Base-by-base conservation (phyloP, 1,284 basidiomycete genomes). In the Heterobasidion parviporum region DNA sequence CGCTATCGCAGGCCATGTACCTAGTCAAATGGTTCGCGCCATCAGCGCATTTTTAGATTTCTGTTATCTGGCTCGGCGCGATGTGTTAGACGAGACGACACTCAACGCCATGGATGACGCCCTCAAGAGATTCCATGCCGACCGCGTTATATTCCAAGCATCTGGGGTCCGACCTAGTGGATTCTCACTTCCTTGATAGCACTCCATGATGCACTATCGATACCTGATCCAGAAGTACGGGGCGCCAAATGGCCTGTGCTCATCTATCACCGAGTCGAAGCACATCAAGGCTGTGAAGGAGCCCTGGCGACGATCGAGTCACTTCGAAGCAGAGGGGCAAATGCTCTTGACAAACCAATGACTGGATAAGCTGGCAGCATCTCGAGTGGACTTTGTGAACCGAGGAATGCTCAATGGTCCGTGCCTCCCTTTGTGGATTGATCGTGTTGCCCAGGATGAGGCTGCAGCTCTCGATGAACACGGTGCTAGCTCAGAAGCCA, bases 251-350 rank as follows among this genome's bases (percentile, higher is more conserved):
- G 63, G 66, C 1, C 56, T 67, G 2, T 66, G 64, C 50, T 60
- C 64, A 0, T 67, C 64, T 0, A 65, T 67, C 38, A 67, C 60
- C 0, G 64, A 67, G 52, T 57, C 61, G 5, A 63, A 63, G 48
- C 66, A 67, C 36, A 66, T 66, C 32, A 56, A 52, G 3, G 64
- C 63, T 0, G 63, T 66, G 36, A 67, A 66, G 57, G 46, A 62
- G 32, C 65, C 65, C 0, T 68, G 62, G 61, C 59, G 62, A 1
- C 55, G 58, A 1, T 64, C 63, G 0, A 68, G 54, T 26, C 52
- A 53, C 2, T 56, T 55, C 32, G 41, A 65, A 2, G 56, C 64
- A 0, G 58, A 67, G 1, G 57, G 58, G 0, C 65, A 67, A 41
- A 66, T 68, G 53, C 54, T 68, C 0, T 41, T 41, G n/a, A 41